Conservation (phyloP, 108 stramenopile genomes). For the Discostella stelligeroides region DNA sequence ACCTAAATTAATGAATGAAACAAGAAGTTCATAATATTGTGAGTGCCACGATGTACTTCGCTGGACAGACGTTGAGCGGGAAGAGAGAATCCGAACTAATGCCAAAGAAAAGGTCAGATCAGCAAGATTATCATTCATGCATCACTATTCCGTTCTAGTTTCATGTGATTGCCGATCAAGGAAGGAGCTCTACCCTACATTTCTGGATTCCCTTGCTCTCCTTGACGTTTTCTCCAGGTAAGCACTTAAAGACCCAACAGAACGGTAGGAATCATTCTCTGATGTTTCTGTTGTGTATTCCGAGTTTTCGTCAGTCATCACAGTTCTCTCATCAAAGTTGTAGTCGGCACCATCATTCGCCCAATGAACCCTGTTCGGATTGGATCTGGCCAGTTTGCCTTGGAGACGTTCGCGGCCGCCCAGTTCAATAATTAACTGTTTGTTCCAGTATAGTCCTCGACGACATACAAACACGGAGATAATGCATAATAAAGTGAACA, state of each 20-base stretch:
- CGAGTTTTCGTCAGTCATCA: conserved; percentile 1
- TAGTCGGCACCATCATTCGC: background rate
- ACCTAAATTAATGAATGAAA: too few relatives aligned
- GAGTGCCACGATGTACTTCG: too few relatives aligned
- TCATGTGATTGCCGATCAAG: too few relatives aligned
- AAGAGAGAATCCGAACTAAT: too few relatives aligned
- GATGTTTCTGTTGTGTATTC: conserved; percentile 7
- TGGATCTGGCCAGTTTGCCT: conserved; percentile 1
- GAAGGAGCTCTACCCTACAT: too few relatives aligned
- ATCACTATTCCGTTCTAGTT: too few relatives aligned
- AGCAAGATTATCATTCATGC: too few relatives aligned
- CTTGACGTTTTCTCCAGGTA: conserved; percentile 2
- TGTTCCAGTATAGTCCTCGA: background rate
- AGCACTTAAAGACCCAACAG: conserved; percentile 10
- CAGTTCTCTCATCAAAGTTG: background rate
- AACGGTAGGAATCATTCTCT: background rate
- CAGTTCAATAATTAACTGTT: background rate
- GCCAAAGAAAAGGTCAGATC: too few relatives aligned
- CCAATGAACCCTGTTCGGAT: background rate
- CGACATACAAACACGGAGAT: conserved; percentile 12
- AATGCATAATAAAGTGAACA: conserved; percentile 13
- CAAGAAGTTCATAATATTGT: too few relatives aligned
- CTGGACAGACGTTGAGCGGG: too few relatives aligned
- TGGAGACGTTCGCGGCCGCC: background rate
- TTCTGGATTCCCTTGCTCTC: too few relatives aligned